Evolutionary conservation across 2,329 filamentous ascomycete genomes (phyloP), one percentile per base, ranked within the genome.

Genomic region (Apiospora rasikravindrae): DNA sequence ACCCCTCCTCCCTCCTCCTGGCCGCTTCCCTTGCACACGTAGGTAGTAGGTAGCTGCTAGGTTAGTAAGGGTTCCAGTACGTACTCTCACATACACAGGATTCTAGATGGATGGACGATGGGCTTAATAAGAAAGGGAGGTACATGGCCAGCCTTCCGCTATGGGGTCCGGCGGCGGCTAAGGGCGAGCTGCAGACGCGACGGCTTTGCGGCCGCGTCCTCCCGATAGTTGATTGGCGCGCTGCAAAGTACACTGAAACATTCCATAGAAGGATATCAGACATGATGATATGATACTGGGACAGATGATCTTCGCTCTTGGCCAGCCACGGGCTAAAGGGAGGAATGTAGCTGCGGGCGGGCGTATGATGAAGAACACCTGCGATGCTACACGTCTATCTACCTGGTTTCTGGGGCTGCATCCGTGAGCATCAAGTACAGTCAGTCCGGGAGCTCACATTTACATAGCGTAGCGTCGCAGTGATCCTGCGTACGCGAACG

Each of bases 121-220:
- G 57, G 33, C 22, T 40, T 40, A 22, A 33, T 37, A 22, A 33
- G 14, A 61, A 61, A 16, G 14, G 22, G 3, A 49, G 44, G 22
- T 49, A 61, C 19, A 26, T n/a, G 16, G 33, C 57, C 57, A 64
- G 57, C 57, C 57, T 64, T 33, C 57, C 57, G 33, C 37, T 29
- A 47, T 51, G 68, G 33, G 51, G 67, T 37, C 67, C 49, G 67
- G 68, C 68, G 24, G 68, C 45, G 69, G 33, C 49, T 61, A 42
- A 61, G 49, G 49, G 37, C 29, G n/a, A 64, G 69, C 37, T 70
- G 51, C 69, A 53, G 44, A 70, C 49, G 29, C 47, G 37, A 69
- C 33, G 45, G 68, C 2, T 53, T 61, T 53, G 69, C 49, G 49
- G 42, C 40, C 42, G 40, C 66, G 29, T 47, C 40, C 42, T 45